Evolutionary conservation across 2,329 filamentous ascomycete genomes (phyloP).

Genomic region (Diaporthe sp.): DNA sequence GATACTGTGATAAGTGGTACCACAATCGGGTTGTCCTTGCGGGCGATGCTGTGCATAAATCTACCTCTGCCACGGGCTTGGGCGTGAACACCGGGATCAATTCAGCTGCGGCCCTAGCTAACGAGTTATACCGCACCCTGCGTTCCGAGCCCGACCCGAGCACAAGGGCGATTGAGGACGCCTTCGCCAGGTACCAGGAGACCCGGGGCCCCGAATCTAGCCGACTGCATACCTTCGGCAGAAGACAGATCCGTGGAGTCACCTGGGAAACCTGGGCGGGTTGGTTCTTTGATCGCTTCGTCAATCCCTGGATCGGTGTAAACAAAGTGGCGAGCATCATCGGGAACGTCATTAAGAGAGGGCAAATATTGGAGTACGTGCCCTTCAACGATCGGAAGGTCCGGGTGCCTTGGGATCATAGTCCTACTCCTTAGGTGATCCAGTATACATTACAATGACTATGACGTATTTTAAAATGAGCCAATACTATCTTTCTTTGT

Average conservation of each 20-base stretch:
- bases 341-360: background rate
- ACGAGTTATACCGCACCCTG: background rate
- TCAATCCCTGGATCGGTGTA: background rate
- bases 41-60: background rate
- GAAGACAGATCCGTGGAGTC: background rate
- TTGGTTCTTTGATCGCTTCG: background rate
- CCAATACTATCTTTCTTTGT: too few species aligned
- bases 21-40: background rate
- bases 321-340: background rate
- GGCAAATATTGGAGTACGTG: background rate
- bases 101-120: background rate
- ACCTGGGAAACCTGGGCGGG: background rate
- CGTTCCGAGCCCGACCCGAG: background rate
- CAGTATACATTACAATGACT: background rate
- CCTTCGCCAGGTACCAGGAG: background rate
- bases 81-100: background rate
- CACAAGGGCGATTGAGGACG: background rate
- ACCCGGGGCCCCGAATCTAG: background rate
- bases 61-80: background rate
- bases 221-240: background rate
- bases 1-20: conserved; percentile 9
- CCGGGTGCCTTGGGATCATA: background rate
- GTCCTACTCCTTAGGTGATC: background rate
- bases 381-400: background rate
- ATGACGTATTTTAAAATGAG: too few species aligned